A percentile compares a stretch with the other conserved stretches of the same genome.
Conservation (phyloP, 208 protist species). For the Trypanosoma cruzi region DNA sequence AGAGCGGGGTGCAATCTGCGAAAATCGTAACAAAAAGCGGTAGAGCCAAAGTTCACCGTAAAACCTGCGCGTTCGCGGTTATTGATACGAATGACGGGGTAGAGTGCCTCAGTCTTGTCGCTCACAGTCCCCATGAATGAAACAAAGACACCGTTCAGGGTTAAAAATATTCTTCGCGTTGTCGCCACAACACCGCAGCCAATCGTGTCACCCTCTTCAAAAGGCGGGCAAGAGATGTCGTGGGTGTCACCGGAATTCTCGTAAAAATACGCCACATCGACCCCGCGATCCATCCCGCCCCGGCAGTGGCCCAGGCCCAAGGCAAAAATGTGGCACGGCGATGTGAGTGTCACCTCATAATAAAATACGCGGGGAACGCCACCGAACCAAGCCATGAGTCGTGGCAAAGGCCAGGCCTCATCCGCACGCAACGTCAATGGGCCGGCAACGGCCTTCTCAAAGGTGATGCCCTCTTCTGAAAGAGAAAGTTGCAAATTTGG, state of each 20-base stretch:
- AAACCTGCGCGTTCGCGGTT: constrained; percentile 50
- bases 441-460: constrained; percentile 62
- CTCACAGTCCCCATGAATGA: constrained; percentile 53
- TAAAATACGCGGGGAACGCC: constrained; percentile 83
- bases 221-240: constrained; percentile 49
- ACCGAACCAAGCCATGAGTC: constrained; percentile 56
- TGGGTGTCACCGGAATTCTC: constrained; percentile 63
- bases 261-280: constrained; percentile 67
- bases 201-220: constrained; percentile 72
- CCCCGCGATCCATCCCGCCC: neutral
- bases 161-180: constrained; percentile 80
- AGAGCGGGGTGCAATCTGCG: constrained; percentile 75
- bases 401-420: constrained; percentile 78
- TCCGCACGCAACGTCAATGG: constrained; percentile 78
- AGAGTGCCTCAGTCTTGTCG: constrained; percentile 46
- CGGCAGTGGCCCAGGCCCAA: constrained; percentile 18
- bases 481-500: constrained; percentile 61
- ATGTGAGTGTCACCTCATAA: constrained; percentile 82
- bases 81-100: constrained; percentile 70
- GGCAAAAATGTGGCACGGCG: constrained; percentile 24
- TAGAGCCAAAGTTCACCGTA: constrained; percentile 84
- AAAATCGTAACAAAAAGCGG: constrained; percentile 82
- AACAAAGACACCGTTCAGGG: constrained; percentile 84
- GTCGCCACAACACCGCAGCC: constrained; percentile 82
- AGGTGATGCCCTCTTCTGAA: constrained; percentile 58